Evolutionary conservation across 768 basidiomycete species (phyloP), one percentile per base, ranked within the genome.

Genomic region (Trametes coccinea): DNA sequence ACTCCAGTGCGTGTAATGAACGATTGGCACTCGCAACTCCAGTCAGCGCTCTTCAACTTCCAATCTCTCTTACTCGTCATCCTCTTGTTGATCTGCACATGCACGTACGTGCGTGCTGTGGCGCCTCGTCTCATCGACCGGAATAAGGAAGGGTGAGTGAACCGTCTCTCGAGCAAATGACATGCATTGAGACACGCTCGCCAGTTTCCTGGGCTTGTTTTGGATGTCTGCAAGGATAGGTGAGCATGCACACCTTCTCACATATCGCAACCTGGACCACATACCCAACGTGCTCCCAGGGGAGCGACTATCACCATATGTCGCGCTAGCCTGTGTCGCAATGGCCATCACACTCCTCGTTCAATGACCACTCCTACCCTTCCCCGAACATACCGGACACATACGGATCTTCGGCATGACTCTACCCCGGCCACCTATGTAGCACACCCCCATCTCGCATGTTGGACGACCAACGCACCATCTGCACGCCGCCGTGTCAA

Each of bases 31-130:
- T 22, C 22, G 22, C 17, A 4, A 17, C 37, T 47, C 5, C 71
- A 90, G 89, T 95, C 96, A 31, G 97, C 97, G 2, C 83, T 99
- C 27, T 98, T 98, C 87, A 96, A 98, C 78, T 99, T 99, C 72
- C 90, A 96, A 75, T 94, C 95, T 0, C 83, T 99, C 17, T 83
- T 99, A 17, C 87, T 96, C 70, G 94, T 96, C 73, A 88, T 98
- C 65, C 84, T 98, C 8, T 82, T 99, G 51, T 81, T 92, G 73
- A 94, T 98, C 61, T 99, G 97, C 79, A 98, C 97, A 60, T 98
- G 93, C 79, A 95, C 96, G 3, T 99, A 98, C 75, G 83, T 95
- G 13, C 87, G 97, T 47, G 88, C 92, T 0, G 88, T 95, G 14
- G 88, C 92, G 3, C 97, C 97, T 10, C 83, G 92, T 29, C 79